Percentiles rank a stretch among this genome's conserved stretches.
These are phyloP conservation scores for Zalaria sp. DNA, from an alignment of 2,329 filamentous ascomycete species.

Conservation along the genomic window DNA sequence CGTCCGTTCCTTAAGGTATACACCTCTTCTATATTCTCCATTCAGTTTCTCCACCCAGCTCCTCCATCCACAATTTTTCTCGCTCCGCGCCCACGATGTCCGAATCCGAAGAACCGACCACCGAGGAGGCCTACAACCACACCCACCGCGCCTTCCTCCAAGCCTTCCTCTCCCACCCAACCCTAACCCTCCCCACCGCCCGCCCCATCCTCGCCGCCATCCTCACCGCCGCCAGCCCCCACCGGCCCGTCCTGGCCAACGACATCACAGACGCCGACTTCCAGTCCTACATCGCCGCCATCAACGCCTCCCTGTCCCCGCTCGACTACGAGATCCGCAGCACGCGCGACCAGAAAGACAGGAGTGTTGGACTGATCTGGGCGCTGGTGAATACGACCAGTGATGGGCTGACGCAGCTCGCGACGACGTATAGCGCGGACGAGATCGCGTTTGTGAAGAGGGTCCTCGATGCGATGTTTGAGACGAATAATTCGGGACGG, in stretches of 20 bases:
- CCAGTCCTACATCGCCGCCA: conserved; percentile 50
- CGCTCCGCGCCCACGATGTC: too few species aligned
- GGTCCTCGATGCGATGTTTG: conserved; percentile 82
- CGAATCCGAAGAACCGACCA: neutral
- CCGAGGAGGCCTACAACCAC: conserved; percentile 36
- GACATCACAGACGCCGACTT: conserved; percentile 59
- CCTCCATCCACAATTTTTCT: too few species aligned
- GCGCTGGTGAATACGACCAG: conserved; percentile 79
- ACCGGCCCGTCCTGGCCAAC: neutral
- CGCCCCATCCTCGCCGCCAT: conserved; percentile 65
- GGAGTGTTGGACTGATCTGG: conserved; percentile 46
- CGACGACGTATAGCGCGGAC: conserved; percentile 65
- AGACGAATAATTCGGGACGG: conserved; percentile 65
- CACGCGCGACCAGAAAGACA: conserved; percentile 46
- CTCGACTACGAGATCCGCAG: conserved; percentile 83
- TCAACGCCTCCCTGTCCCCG: conserved; percentile 58
- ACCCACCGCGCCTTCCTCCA: conserved; percentile 82
- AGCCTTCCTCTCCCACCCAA: conserved; percentile 65
- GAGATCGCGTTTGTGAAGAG: conserved; percentile 85
- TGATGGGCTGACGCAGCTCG: conserved; percentile 73
- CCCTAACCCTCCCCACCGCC: conserved; percentile 61
- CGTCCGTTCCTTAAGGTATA: too few species aligned
- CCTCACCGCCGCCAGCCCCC: conserved; percentile 35
- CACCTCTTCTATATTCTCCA: too few species aligned
- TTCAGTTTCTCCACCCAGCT: too few species aligned